Percentiles rank a stretch among this genome's conserved stretches.
These are phyloP conservation scores for Russula brevipes DNA, from an alignment of 768 basidiomycete genomes.

Conservation along the genomic window DNA sequence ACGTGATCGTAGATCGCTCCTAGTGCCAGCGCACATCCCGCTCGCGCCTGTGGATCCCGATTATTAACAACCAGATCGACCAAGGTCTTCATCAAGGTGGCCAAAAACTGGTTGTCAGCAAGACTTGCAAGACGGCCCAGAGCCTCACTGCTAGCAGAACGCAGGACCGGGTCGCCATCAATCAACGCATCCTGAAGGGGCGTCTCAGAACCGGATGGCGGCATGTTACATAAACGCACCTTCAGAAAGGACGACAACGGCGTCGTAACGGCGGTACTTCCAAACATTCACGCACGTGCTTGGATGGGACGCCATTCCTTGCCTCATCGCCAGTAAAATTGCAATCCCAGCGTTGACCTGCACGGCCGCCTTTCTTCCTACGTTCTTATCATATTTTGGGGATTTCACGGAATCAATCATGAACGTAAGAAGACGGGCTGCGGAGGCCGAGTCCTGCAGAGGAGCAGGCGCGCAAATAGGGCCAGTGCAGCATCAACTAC, in stretches of 20 bases:
- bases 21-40: constrained; percentile 90
- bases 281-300: constrained; percentile 65
- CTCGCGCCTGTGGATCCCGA: constrained; percentile 85
- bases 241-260: constrained; percentile 70
- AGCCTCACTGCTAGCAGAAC: constrained; percentile 78
- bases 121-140: constrained; percentile 83
- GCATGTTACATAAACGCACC: constrained; percentile 38
- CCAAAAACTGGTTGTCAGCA: constrained; percentile 78
- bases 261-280: constrained; percentile 55
- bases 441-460: constrained; percentile 61
- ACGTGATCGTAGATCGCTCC: constrained; percentile 89
- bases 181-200: constrained; percentile 62
- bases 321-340: constrained; percentile 61
- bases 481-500: constrained; percentile 89
- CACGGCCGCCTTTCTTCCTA: constrained; percentile 80
- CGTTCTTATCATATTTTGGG: constrained; percentile 78
- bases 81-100: constrained; percentile 79
- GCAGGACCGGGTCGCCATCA: constrained; percentile 72
- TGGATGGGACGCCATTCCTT: constrained; percentile 47
- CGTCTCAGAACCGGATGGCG: constrained; percentile 2
- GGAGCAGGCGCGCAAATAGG: constrained; percentile 78
- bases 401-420: constrained; percentile 66
- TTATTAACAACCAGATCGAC: constrained; percentile 94
- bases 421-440: constrained; percentile 49
- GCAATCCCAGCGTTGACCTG: constrained; percentile 75